Percentiles rank a stretch among this genome's conserved stretches.
Conservation (phyloP, 441 rosid species). For the Brassica balearica region DNA sequence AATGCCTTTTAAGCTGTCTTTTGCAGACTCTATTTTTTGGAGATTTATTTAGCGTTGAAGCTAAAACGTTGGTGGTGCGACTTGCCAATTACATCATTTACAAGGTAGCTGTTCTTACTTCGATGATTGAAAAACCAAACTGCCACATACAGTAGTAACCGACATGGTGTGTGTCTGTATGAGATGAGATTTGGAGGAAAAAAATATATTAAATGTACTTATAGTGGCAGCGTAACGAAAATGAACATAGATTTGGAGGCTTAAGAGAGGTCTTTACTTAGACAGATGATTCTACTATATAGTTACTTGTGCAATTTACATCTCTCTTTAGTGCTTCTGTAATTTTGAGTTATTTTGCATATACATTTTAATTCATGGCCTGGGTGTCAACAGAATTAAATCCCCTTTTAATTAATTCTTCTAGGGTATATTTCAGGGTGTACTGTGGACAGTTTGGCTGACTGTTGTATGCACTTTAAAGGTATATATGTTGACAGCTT, state of each 20-base stretch:
- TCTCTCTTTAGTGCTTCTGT: constrained; percentile 5
- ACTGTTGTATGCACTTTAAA: constrained; percentile 85
- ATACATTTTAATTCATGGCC: constrained; percentile 40
- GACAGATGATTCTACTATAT: neutral
- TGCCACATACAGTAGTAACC: neutral
- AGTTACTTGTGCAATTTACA: neutral
- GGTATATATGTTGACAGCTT: constrained; percentile 49
- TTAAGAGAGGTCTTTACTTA: constrained; percentile 12
- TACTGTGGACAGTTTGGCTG: constrained; percentile 93
- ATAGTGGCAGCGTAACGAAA: neutral
- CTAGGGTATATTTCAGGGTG: constrained; percentile 88
- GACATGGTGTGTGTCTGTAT: neutral
- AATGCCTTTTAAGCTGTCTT: constrained; percentile 13
- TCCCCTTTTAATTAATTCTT: neutral
- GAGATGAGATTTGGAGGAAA: constrained; percentile 4
- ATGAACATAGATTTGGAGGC: constrained; percentile 15
- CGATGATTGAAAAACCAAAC: neutral
- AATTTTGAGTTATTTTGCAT: neutral
- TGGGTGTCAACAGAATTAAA: neutral
- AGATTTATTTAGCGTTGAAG: constrained; percentile 79
- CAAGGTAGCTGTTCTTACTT: constrained; percentile 65
- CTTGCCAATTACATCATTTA: constrained; percentile 89
- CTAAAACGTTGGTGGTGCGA: constrained; percentile 79
- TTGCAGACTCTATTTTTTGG: constrained; percentile 89
- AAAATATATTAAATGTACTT: neutral